A percentile compares a stretch with the other conserved stretches of the same genome.
Conservation (phyloP, 2,329 filamentous ascomycete genomes). For the Ceratocystis huliohia region DNA sequence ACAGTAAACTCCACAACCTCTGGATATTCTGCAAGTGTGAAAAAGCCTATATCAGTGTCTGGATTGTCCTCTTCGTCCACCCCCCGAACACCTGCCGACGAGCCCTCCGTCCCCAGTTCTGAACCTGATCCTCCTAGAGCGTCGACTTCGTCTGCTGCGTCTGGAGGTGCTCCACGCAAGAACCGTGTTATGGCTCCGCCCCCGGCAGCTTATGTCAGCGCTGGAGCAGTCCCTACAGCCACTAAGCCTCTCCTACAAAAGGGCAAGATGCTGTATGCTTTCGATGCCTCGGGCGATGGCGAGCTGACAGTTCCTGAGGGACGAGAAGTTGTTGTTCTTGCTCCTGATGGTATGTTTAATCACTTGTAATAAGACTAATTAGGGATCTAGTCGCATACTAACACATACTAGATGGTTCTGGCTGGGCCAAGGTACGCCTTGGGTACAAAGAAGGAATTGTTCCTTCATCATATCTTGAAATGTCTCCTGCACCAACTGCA, state of each 20-base stretch:
- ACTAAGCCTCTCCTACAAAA: constrained; percentile 36
- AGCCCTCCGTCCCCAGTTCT: constrained; percentile 28
- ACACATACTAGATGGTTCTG: constrained; percentile 57
- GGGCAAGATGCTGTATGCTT: constrained; percentile 82
- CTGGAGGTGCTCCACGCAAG: constrained; percentile 34
- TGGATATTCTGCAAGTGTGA: constrained; percentile 68
- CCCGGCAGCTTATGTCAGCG: constrained; percentile 64
- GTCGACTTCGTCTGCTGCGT: constrained; percentile 17
- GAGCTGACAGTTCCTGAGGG: constrained; percentile 74
- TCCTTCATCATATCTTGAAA: constrained; percentile 72
- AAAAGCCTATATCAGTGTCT: constrained; percentile 59
- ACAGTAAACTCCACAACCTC: constrained; percentile 87
- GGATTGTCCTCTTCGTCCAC: constrained; percentile 23
- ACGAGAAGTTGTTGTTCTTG: constrained; percentile 61
- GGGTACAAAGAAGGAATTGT: constrained; percentile 73
- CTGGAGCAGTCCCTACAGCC: constrained; percentile 42
- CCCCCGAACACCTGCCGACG: constrained; percentile 34
- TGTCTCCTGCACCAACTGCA: constrained; percentile 35
- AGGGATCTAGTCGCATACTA: constrained; percentile 25
- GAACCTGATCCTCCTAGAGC: constrained; percentile 23
- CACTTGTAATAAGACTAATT: background rate
- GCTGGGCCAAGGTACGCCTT: constrained; percentile 76
- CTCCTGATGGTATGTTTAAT: constrained; percentile 65
- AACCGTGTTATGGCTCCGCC: constrained; percentile 78
- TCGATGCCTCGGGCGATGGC: constrained; percentile 66